phyloP scores from a whole-genome alignment of 208 protist species.

The Crithidia brevicula region DNA sequence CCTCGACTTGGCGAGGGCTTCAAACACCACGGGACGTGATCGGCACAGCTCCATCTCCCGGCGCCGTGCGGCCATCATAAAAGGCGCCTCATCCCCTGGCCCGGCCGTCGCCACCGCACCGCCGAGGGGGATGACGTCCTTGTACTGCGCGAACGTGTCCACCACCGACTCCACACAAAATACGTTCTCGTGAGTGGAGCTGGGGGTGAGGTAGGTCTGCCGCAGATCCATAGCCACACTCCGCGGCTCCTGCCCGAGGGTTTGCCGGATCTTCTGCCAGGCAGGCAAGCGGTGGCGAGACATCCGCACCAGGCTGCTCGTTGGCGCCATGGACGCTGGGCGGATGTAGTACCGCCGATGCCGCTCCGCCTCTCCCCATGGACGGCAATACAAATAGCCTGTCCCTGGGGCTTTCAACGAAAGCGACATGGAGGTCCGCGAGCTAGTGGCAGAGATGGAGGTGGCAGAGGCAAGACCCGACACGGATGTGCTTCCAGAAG shows the following conservation, averaged over 20 bases:
- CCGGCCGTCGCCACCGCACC: conserved; percentile 7
- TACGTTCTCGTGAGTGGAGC: conserved; percentile 19
- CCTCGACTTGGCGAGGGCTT: conserved; percentile 22
- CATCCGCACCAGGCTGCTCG: conserved; percentile 12
- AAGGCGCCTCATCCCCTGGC: neutral
- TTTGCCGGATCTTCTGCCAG: conserved; percentile 27
- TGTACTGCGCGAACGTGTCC: conserved; percentile 19
- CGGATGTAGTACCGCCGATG: conserved; percentile 30
- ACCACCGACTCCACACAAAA: conserved; percentile 13
- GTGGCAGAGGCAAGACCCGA: neutral
- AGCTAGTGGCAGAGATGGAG: neutral
- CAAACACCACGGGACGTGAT: conserved; percentile 11
- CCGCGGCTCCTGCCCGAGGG: conserved; percentile 16
- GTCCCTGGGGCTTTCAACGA: neutral
- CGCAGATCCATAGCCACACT: conserved; percentile 16
- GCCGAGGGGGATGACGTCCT: conserved; percentile 1
- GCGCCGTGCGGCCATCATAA: conserved; percentile 8
- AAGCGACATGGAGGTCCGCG: neutral
- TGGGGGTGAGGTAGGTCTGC: conserved; percentile 25
- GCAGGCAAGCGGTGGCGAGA: conserved; percentile 24
- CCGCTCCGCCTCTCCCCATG: conserved; percentile 20
- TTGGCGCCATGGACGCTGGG: neutral
- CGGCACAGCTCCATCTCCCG: conserved; percentile 25
- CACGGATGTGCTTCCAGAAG: neutral
- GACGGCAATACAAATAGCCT: conserved; percentile 34